phyloP scores from a whole-genome alignment of 2,329 filamentous ascomycete species.

The Chrysosporium queenslandicum region DNA sequence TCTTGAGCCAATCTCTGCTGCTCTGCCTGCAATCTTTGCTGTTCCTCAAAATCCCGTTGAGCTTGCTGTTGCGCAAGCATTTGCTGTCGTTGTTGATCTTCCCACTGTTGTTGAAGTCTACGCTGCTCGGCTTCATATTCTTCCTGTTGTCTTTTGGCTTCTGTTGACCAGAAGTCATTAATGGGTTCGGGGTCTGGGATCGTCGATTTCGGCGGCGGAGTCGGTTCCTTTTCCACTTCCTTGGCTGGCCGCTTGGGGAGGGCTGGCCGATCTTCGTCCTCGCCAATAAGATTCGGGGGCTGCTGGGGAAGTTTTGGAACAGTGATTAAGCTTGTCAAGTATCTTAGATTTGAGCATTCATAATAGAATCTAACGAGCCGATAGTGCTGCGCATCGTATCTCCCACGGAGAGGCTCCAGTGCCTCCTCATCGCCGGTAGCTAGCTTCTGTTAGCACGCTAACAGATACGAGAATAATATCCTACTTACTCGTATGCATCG shows the following conservation, averaged over 20 bases:
- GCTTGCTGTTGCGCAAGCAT: constrained; percentile 74
- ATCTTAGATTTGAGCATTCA: constrained; percentile 94
- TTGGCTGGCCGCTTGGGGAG: constrained; percentile 63
- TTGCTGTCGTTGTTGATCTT: constrained; percentile 69
- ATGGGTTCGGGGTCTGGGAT: constrained; percentile 82
- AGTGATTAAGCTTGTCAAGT: constrained; percentile 90
- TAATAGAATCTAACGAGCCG: constrained; percentile 97
- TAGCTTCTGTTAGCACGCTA: constrained; percentile 1
- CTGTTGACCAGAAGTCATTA: constrained; percentile 94
- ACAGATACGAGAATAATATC: constrained; percentile 18
- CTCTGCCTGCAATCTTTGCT: constrained; percentile 76
- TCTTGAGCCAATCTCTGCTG: constrained; percentile 88
- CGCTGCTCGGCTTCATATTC: constrained; percentile 93
- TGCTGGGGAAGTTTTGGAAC: constrained; percentile 93
- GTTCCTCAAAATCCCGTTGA: constrained; percentile 91
- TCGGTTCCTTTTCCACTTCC: constrained; percentile 60
- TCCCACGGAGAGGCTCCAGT: constrained; percentile 71
- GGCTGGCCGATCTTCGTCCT: constrained; percentile 74
- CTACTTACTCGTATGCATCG: constrained; percentile 81
- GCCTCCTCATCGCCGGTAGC: constrained; percentile 90
- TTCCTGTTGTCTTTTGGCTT: constrained; percentile 80
- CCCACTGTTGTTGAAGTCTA: constrained; percentile 76
- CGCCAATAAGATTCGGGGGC: constrained; percentile 74
- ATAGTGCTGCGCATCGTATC: constrained; percentile 94
- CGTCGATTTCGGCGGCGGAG: constrained; percentile 54